Base-by-base conservation (phyloP, 169 alveolate genomes). In the Besnoitia besnoiti region DNA sequence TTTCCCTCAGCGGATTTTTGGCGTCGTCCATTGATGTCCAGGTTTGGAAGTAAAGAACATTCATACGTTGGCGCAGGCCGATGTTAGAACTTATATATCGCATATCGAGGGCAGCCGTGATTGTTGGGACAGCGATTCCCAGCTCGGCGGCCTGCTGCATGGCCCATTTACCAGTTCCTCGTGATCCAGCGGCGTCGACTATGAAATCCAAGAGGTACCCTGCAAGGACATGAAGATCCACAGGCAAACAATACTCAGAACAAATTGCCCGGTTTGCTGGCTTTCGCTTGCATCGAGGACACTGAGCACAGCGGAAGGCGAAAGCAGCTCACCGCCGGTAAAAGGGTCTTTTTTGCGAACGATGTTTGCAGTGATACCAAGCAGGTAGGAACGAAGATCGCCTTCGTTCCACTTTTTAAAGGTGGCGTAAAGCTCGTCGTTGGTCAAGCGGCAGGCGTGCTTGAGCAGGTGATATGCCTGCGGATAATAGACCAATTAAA, bases 81-180 rank as follows among this genome's bases (percentile, higher is more conserved):
- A 40, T 19, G 87, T 77, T 77, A 12, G 87, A 77, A 40, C 87
- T n/a, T 21, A 77, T 77, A 19, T 77, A 77, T 51, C 98, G 94
- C 94, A 96, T 94, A 67, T 96, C 97, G 39, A 96, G 96, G 30
- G 98, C 97, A 39, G 97, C 97, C 62, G 95, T 91, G 50, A 97
- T 96, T 30, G 98, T 95, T 16, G 98, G 98, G 44, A 95, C 95
- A 0, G 98, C 97, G 4, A 97, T 95, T 0, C 97, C 97, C 92
- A 95, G 91, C 67, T 96, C 97, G 51, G 95, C 93, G 21, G 98
- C 93, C 90, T 97, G 97, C 89, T 96, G 95, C 94, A 96, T 96
- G 30, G 98, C 96, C 98, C 98, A 96, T 90, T 93, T 95, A 50
- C 98, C 98, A 39, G 98, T 97, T 50, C 98, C 98, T 89, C 95